Conservation (phyloP, 495 filamentous ascomycete genomes). For the Aspergillus mulundensis region DNA sequence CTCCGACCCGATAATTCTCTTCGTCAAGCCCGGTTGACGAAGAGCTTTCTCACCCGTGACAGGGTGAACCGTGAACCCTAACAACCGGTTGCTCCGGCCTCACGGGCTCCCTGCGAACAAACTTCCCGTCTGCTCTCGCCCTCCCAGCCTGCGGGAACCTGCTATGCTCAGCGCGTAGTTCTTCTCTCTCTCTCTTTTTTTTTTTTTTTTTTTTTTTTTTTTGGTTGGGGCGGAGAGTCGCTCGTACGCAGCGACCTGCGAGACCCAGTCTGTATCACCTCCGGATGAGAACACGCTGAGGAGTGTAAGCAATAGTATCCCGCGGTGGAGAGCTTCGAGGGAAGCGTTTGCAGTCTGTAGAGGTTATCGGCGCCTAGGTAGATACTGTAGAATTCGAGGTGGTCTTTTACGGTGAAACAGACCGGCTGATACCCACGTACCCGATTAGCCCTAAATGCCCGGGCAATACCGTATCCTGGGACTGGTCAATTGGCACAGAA, state of each 20-base stretch:
- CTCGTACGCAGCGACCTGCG: constrained; percentile 70
- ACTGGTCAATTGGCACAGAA: too few relatives aligned
- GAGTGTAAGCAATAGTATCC: constrained; percentile 52
- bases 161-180: constrained; percentile 66
- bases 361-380: constrained; percentile 8
- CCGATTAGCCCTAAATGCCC: too few relatives aligned
- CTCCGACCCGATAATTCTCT: constrained; percentile 9
- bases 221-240: constrained; percentile 65
- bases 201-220: too few relatives aligned
- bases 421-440: neutral
- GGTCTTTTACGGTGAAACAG: neutral
- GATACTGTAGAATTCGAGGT: constrained; percentile 4
- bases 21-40: constrained; percentile 10
- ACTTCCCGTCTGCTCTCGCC: constrained; percentile 54
- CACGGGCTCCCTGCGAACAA: constrained; percentile 64
- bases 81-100: constrained; percentile 67
- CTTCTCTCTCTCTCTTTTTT: constrained; percentile 65
- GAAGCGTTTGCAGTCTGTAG: neutral
- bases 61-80: constrained; percentile 35
- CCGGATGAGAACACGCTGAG: constrained; percentile 62
- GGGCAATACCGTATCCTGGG: too few relatives aligned
- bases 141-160: constrained; percentile 67
- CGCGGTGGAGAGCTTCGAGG: neutral
- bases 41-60: constrained; percentile 4
- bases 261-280: constrained; percentile 72